Evolutionary conservation across 2,329 filamentous ascomycete genomes (phyloP).

Genomic region (Ascosphaera acerosa): DNA sequence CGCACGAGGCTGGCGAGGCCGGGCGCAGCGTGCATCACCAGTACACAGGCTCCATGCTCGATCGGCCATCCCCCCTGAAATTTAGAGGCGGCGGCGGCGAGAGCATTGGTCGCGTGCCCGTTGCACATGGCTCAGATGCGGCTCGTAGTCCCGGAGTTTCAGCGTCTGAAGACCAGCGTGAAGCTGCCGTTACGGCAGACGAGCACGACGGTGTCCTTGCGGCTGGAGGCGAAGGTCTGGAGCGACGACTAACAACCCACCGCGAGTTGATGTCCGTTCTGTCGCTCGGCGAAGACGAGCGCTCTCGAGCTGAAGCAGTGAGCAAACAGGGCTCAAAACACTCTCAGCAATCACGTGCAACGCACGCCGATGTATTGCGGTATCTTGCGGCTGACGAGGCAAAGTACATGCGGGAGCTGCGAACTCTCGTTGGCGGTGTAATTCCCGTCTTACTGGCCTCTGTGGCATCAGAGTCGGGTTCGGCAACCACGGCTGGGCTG

Average conservation of each 20-base stretch:
- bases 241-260: constrained; percentile 64
- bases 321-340: constrained; percentile 27
- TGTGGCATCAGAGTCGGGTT: constrained; percentile 47
- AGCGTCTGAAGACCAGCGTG: too few relatives aligned
- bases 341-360: constrained; percentile 39
- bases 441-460: constrained; percentile 76
- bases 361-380: constrained; percentile 46
- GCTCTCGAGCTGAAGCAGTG: constrained; percentile 6
- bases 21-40: too few relatives aligned
- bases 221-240: constrained; percentile 21
- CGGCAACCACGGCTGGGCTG: constrained; percentile 36
- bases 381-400: constrained; percentile 65
- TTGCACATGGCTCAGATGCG: too few relatives aligned
- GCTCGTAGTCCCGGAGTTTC: too few relatives aligned
- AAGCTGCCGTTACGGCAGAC: too few relatives aligned
- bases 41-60: constrained; percentile 1
- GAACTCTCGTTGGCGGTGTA: constrained; percentile 81
- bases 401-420: constrained; percentile 73
- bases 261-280: constrained; percentile 85
- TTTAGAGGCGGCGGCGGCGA: not conserved
- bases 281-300: constrained; percentile 30
- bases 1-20: too few relatives aligned
- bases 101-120: too few relatives aligned
- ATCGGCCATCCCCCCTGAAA: constrained; percentile 1
- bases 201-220: not conserved